Base-by-base conservation (phyloP, 2,329 filamentous ascomycete genomes). In the Phoma sp. region DNA sequence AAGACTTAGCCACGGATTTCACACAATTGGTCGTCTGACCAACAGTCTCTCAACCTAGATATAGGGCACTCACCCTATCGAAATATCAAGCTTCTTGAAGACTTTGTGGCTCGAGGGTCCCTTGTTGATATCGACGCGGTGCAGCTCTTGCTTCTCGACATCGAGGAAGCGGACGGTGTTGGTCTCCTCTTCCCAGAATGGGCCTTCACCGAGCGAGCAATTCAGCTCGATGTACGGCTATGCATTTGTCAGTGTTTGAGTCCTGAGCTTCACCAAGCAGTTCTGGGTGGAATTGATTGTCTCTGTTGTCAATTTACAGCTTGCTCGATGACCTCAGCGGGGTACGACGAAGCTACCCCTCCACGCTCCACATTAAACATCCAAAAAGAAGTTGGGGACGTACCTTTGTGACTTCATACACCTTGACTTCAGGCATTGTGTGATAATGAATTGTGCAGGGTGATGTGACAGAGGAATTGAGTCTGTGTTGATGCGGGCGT, bases 81-180 rank as follows among this genome's bases (percentile, higher is more conserved):
- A 80, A 59, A 79, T 78, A 41, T 81, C 78, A 8, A 89, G 88
- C 61, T 85, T 81, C 45, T 70, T 70, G 57, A 89, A 74, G 48
- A 79, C 72, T 61, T 75, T 76, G 71, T 84, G 72, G 33, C 89
- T 90, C 4, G 78, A 77, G 15, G 85, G 84, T 0, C 88, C 89
- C 55, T 84, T 78, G 43, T 75, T 71, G 22, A 96, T 80, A 65
- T 91, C 83, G 56, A 95, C 82, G 43, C 84, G 82, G 78, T 95
- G 89, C 40, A 96, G 71, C 58, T 87, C 85, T 71, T 89, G 84
- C 71, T 89, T 86, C 74, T 88, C 89, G 76, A 96, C 93, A 76
- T 97, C 93, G 58, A 93, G 85, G 73, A 92, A 92, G 61, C 90
- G 89, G 55, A 94, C 78, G 41, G 80, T 82, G 73, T 90, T 83